Conservation (phyloP, 352 stramenopile species). For the Pythium plurisporium region DNA sequence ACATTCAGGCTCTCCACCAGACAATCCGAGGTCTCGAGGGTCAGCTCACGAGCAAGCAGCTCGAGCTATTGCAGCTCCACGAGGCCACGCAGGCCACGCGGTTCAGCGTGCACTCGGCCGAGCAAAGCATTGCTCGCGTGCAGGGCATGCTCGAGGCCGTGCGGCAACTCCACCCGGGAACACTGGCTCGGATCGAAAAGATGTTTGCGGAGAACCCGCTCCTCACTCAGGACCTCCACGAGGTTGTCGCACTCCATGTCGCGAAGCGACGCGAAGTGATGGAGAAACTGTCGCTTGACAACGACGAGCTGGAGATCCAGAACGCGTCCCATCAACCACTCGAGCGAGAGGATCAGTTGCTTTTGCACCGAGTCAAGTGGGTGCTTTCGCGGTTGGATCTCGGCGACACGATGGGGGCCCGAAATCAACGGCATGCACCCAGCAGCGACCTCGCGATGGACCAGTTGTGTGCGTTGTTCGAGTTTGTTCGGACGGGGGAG, state of each 20-base stretch:
- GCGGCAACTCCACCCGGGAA: conserved; percentile 60
- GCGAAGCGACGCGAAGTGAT: conserved; percentile 45
- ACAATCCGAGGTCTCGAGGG: conserved; percentile 52
- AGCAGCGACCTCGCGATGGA: conserved; percentile 28
- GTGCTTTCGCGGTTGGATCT: conserved; percentile 68
- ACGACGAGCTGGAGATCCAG: conserved; percentile 53
- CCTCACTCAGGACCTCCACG: conserved; percentile 57
- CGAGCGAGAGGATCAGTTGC: conserved; percentile 47
- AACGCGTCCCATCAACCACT: conserved; percentile 19
- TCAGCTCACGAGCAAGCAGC: conserved; percentile 59
- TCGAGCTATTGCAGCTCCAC: conserved; percentile 56
- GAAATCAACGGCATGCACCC: not conserved
- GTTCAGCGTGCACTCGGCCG: conserved; percentile 64
- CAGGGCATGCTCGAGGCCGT: conserved; percentile 73
- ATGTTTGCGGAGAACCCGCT: conserved; percentile 64
- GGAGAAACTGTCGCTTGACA: conserved; percentile 49
- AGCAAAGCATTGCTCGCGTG: conserved; percentile 66
- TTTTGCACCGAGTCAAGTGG: conserved; percentile 76
- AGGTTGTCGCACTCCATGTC: conserved; percentile 49
- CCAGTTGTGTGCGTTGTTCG: conserved; percentile 68
- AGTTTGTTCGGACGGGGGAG: conserved; percentile 65
- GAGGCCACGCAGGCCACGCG: conserved; percentile 56
- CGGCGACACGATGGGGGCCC: conserved; percentile 3
- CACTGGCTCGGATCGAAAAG: conserved; percentile 57
- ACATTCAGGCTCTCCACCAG: conserved; percentile 51